Base-by-base conservation (phyloP, 1,139 yeast species). In the Taphrina pruni region DNA sequence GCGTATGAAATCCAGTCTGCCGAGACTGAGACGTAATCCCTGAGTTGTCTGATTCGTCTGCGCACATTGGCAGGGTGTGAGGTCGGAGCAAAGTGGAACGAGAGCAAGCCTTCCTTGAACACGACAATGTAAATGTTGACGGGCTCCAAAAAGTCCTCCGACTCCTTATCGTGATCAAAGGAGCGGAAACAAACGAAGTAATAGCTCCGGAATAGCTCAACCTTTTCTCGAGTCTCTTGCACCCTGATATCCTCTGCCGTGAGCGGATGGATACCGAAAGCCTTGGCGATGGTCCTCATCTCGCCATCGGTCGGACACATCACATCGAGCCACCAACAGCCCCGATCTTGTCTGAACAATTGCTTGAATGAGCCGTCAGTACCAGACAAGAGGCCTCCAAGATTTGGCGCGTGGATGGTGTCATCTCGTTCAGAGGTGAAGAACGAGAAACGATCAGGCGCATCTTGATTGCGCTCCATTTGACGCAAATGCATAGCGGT, bases 1-100 rank as follows among this genome's bases (percentile, higher is more conserved):
- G 97, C 97, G 79, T 92, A 92, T 79, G 97, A 92, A 65, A 92
- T 80, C 97, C 97, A 92, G 79, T 92, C 97, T 1, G 97, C 88
- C 72, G 90, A 86, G 12, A 92, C 96, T 73, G 87, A 87, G 54
- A 92, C 93, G 76, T 91, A 91, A 75, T 90, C 97, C 71, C 95
- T 84, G 73, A 92, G 83, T 78, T 92, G 97, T 74, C 97, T 85
- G 62, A 92, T 95, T 80, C 97, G 89, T 77, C 96, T 85, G 78
- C 97, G 85, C 54, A 92, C 97, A 77, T 88, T 90, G 1, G 94
- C 91, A 66, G 94, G 87, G 77, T 92, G 97, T 38, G 85, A 81
- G 48, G 90, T 85, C 12, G 96, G 96, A 6, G 90, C 84, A 75
- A 89, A 91, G 77, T 91, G 97, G 83, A 92, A 92, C 1, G 96